These are phyloP conservation scores for Prinsepia uniflora DNA, from an alignment of 306 rosid species.

Conservation along the genomic window DNA sequence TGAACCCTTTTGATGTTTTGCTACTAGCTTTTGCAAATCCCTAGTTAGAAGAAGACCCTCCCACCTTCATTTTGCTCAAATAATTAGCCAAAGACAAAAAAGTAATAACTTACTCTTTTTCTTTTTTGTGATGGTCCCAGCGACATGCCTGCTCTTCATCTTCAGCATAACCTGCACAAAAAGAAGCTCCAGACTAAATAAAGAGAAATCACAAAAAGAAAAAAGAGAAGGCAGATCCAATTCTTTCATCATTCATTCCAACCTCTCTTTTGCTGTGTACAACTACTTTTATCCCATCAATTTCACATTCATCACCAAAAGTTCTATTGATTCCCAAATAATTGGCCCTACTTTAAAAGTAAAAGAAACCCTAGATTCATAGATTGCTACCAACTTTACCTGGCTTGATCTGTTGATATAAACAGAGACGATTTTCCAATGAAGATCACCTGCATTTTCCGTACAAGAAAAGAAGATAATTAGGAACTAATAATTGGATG, in stretches of 20 bases:
- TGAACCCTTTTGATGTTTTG: slow-evolving; percentile 29
- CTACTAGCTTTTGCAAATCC: slow-evolving; percentile 77
- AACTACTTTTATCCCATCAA: slow-evolving; percentile 29
- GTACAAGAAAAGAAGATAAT: neutral
- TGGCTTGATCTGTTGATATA: slow-evolving; percentile 70
- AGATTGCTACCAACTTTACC: slow-evolving; percentile 38
- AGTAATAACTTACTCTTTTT: slow-evolving; percentile 87
- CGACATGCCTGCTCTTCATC: slow-evolving; percentile 99
- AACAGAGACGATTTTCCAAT: slow-evolving; percentile 90
- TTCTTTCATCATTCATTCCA: slow-evolving; percentile 33
- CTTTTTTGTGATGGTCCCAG: slow-evolving; percentile 99
- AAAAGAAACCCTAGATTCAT: neutral
- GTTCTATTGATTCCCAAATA: slow-evolving; percentile 46
- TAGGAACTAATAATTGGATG: neutral
- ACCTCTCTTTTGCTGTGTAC: slow-evolving; percentile 23
- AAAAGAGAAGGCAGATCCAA: slow-evolving; percentile 33
- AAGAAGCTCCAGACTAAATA: slow-evolving; percentile 30
- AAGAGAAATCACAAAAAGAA: slow-evolving; percentile 31
- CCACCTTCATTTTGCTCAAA: slow-evolving; percentile 65
- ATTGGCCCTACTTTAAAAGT: slow-evolving; percentile 22
- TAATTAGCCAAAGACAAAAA: slow-evolving; percentile 59
- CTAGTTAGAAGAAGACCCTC: slow-evolving; percentile 57
- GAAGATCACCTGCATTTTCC: slow-evolving; percentile 79
- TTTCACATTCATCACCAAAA: slow-evolving; percentile 35
- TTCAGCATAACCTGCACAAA: slow-evolving; percentile 85